phyloP scores from a whole-genome alignment of 129 eudicot genomes.

The Oenanthe sinensis region DNA sequence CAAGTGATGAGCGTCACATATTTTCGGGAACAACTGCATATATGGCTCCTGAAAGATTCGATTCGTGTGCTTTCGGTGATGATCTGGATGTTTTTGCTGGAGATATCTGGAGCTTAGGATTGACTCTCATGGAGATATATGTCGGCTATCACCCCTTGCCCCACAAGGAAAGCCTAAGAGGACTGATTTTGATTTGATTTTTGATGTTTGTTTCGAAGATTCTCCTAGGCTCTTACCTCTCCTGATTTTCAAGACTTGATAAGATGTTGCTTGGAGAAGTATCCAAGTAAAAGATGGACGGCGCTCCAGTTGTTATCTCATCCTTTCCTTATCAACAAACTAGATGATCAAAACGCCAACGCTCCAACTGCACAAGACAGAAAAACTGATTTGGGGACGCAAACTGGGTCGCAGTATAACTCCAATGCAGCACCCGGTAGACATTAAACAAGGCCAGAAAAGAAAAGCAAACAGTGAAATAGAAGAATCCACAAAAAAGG shows the following conservation, averaged over 20 bases:
- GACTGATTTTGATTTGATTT: neutral
- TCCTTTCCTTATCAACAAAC: constrained; percentile 5
- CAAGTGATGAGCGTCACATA: neutral
- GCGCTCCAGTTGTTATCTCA: constrained; percentile 5
- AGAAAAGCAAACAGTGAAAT: neutral
- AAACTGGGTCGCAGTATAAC: neutral
- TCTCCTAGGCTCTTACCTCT: constrained; percentile 4
- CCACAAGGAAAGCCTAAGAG: neutral
- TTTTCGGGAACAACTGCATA: constrained; percentile 8
- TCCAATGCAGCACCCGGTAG: neutral
- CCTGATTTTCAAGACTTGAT: constrained; percentile 15
- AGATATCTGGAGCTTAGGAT: constrained; percentile 12
- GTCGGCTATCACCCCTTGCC: neutral
- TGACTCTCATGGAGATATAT: constrained; percentile 6
- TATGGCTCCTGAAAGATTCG: constrained; percentile 1
- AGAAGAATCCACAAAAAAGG: neutral
- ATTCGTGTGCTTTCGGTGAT: neutral
- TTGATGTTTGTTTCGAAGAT: neutral
- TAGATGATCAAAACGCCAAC: neutral
- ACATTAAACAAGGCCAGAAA: neutral
- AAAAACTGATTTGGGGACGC: neutral
- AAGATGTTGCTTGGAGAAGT: constrained; percentile 14
- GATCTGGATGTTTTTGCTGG: neutral
- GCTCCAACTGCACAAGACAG: neutral
- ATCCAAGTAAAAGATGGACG: constrained; percentile 12